Evolutionary conservation across 148 eudicot species (phyloP).

Genomic region (Simmondsia chinensis): DNA sequence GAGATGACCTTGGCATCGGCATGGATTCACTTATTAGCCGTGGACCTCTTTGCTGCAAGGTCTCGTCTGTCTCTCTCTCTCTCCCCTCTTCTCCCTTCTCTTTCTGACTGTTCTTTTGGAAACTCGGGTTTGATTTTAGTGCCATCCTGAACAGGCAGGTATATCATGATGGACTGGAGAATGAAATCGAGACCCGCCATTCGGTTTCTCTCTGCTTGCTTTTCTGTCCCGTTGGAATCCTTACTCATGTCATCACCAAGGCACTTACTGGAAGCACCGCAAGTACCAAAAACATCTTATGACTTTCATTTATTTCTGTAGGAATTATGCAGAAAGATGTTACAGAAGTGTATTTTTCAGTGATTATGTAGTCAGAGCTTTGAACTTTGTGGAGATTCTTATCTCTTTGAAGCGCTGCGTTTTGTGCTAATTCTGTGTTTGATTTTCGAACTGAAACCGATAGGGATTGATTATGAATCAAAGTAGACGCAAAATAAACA

Average conservation of each 20-base stretch:
- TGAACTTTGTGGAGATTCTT: too few species aligned
- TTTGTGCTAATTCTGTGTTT: too few species aligned
- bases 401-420: too few species aligned
- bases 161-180: constrained; percentile 68
- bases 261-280: constrained; percentile 21
- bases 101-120: background rate
- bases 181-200: constrained; percentile 72
- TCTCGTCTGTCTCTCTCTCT: constrained; percentile 19
- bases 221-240: constrained; percentile 75
- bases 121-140: too few species aligned
- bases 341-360: too few species aligned
- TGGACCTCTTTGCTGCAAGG: constrained; percentile 96
- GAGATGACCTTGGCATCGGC: constrained; percentile 95
- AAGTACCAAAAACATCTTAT: too few species aligned
- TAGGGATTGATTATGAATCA: too few species aligned
- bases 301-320: too few species aligned
- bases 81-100: background rate
- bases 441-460: too few species aligned
- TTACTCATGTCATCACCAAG: constrained; percentile 65
- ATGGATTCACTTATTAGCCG: constrained; percentile 82
- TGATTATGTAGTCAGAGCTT: too few species aligned
- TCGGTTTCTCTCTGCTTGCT: constrained; percentile 89
- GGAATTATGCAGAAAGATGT: too few species aligned
- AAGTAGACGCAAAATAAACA: too few species aligned
- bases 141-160: constrained; percentile 75